Conservation (phyloP, 129 eudicot species). For the Erigeron canadensis region DNA sequence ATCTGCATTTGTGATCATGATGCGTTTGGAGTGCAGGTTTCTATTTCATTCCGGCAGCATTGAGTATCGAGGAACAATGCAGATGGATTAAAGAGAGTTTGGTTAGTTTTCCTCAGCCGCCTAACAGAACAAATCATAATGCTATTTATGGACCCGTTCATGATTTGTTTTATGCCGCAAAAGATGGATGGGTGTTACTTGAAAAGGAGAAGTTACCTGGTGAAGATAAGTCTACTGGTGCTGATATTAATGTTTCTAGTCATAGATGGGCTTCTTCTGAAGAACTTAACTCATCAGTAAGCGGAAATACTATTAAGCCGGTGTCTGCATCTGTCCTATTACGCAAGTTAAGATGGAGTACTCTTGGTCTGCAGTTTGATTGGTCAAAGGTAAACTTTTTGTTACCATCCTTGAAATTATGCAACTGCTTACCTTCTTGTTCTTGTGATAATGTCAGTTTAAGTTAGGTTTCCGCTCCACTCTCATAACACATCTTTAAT, state of each 20-base stretch:
- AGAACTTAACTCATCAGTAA: conserved; percentile 34
- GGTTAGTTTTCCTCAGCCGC: conserved; percentile 85
- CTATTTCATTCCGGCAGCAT: conserved; percentile 84
- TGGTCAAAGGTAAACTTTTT: conserved; percentile 81
- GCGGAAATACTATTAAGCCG: conserved; percentile 44
- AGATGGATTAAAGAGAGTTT: conserved; percentile 87
- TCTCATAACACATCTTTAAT: no score
- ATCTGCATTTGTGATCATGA: conserved; percentile 4
- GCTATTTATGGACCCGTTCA: conserved; percentile 74
- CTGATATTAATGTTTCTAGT: conserved; percentile 13
- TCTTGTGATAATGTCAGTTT: not conserved
- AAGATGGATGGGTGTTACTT: conserved; percentile 47
- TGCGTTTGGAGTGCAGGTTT: conserved; percentile 57
- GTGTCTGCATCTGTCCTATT: conserved; percentile 70
- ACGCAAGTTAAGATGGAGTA: conserved; percentile 92
- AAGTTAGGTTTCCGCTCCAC: no score
- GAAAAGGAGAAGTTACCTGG: conserved; percentile 28
- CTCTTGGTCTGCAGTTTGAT: conserved; percentile 94
- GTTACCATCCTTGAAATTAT: conserved; percentile 13
- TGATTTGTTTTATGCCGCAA: conserved; percentile 65
- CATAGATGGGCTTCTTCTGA: conserved; percentile 53
- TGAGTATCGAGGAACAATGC: conserved; percentile 72
- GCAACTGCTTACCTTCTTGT: not conserved
- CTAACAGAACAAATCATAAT: conserved; percentile 87
- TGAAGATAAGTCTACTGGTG: conserved; percentile 15